Base-by-base conservation (phyloP, 2,329 filamentous ascomycete genomes). In the Calonectria hongkongensis region DNA sequence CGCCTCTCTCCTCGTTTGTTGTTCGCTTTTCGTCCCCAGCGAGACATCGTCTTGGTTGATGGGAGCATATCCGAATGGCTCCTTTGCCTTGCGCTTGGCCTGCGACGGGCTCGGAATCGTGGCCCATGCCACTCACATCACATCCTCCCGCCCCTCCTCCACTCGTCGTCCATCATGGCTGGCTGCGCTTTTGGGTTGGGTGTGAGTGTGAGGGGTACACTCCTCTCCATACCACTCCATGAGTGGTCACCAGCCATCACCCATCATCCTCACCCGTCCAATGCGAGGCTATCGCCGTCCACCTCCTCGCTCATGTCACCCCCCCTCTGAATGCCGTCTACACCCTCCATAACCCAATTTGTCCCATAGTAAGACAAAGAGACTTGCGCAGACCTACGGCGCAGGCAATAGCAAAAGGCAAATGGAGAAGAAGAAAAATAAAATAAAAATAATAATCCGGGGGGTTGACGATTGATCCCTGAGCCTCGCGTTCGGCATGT, bases 101-200 rank as follows among this genome's bases (percentile, higher is more conserved):
- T 60, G 51, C 51, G 50, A 60, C 41, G 45, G 41, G 65, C 28
- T 48, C 58, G 41, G 60, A 56, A 48, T 60, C 63, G 43, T 63
- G 54, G 39, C 27, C 68, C 68, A 71, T 71, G 68, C 48, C 51
- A 66, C 63, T 50, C 63, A 66, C 63, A 66, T 71, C 54, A 66
- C 66, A 54, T 66, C 30, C 50, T 70, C 68, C 68, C 68, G 68
- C 68, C 68, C 68, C 68, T 71, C 68, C 63, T 66, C 62, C 68
- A 51, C 66, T 63, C 28, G 47, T 33, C 43, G 41, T 60, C 28
- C n/a, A 33, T 28, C 56, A 43, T 66, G 47, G 54, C 68, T 71
- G 50, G 64, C 65, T 56, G 65, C 21, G 65, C 33, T 12, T 25
- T 60, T 41, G 39, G 54, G 43, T 66, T 66, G 54, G 63, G 41